These are phyloP conservation scores for Pholiota molesta DNA, from an alignment of 768 basidiomycete species.

Conservation along the genomic window DNA sequence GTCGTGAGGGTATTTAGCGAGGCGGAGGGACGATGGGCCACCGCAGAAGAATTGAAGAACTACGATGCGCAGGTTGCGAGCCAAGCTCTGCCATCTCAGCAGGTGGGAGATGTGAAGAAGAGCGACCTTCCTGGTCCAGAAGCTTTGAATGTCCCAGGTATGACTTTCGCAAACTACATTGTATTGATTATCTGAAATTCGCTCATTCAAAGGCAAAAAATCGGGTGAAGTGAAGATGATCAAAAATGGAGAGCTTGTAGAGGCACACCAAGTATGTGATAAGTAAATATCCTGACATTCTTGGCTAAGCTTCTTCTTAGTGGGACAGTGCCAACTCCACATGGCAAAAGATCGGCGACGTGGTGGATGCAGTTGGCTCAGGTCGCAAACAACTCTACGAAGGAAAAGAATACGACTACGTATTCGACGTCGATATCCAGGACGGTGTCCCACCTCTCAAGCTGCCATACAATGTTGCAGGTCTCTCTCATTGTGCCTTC, in stretches of 20 bases:
- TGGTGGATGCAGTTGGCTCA: conserved; percentile 92
- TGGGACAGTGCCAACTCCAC: conserved; percentile 72
- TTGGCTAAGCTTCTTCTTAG: conserved; percentile 41
- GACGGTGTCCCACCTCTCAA: conserved; percentile 93
- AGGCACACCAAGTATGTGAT: conserved; percentile 81
- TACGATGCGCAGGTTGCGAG: conserved; percentile 78
- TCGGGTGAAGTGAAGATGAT: conserved; percentile 95
- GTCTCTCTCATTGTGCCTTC: conserved; percentile 40
- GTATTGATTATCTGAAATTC: background rate
- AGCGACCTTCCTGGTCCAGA: conserved; percentile 88
- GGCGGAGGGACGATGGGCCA: conserved; percentile 73
- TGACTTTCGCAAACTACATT: background rate
- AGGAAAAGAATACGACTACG: conserved; percentile 97
- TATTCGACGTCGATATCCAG: conserved; percentile 97
- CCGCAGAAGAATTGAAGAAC: conserved; percentile 59
- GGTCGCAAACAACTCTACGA: conserved; percentile 90
- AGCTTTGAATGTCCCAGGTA: conserved; percentile 73
- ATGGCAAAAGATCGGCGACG: conserved; percentile 96
- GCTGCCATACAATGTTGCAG: conserved; percentile 88
- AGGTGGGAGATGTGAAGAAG: conserved; percentile 93
- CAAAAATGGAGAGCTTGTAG: conserved; percentile 75
- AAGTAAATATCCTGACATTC: background rate
- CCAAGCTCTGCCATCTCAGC: conserved; percentile 81
- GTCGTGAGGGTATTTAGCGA: conserved; percentile 85
- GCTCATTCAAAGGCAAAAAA: conserved; percentile 67